Evolutionary conservation across 179 eudicot genomes (phyloP), one percentile per base, ranked within the genome.

Genomic region (Vitellaria paradoxa): DNA sequence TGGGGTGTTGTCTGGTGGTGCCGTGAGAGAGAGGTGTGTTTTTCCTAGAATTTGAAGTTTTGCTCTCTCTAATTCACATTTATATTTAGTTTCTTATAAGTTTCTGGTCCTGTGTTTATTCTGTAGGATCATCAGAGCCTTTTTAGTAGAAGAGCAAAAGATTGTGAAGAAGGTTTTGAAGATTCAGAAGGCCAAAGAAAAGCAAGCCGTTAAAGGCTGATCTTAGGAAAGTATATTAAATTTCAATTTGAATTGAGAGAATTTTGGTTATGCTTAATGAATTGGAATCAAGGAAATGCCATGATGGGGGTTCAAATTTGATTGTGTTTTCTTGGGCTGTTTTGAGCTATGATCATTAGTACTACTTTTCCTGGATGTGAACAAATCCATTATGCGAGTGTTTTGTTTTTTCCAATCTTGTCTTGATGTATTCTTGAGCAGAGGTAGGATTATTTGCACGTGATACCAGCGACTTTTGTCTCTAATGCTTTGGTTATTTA

Each of bases 81-180:
- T 59, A 7, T 45, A 11, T 60, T 13, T 21, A 57, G 10, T 3
- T 42, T 12, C 5, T 20, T 0, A 15, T 13, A 50, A 42, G 14
- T 68, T 60, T 61, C 8, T 73, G 30, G 55, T 10, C 7, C 3
- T 57, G 8, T 17, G 4, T 18, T 66, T 63, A 12, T 62, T 24
- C 70, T 77, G 63, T 77, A 92, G 97, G 87, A 93, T 93, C 81
- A 86, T 93, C 3, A 83, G 97, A 80, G 97, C 97, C 55, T 91
- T 93, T 81, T 87, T 93, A 7, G 89, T 93, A 3, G 97, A 93
- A 77, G 96, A 91, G 82, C 97, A 93, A 66, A 93, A 91, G 96
- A 91, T 93, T 62, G 97, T 93, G 79, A 91, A 93, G 86, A 93
- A 93, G 88, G 96, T 93, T 30, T 76, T 93, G 91, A 93, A 93